Base-by-base conservation (phyloP, 495 filamentous ascomycete species). In the Tuber brumale region DNA sequence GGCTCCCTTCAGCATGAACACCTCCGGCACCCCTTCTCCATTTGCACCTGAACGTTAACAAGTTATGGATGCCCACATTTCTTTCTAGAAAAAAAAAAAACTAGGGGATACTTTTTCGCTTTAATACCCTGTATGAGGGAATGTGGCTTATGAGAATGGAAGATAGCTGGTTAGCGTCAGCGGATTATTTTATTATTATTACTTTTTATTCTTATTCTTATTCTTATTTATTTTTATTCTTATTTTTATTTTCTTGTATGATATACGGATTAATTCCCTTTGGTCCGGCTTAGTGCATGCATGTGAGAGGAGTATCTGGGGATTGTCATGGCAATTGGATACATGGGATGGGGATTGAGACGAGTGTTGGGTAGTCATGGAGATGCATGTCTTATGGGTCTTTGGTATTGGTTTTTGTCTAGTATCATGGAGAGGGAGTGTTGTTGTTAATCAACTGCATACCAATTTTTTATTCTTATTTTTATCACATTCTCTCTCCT, bases 1-100 rank as follows among this genome's bases (percentile, higher is more conserved):
- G 78, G 78, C 78, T 43, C 78, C 78, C 16, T 80, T 80, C 73
- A 79, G 76, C 21, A 80, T 80, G 78, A 80, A 80, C 48, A 79
- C 76, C 57, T 72, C 78, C 37, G 78, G 77, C 12, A 79, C 77
- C 57, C 73, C 78, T n/a, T 73, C 73, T 71, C 77, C 77, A 14
- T 72, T 35, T 43, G 72, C 57, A 43, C 77, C 78, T 5, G 79
- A 61, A 41, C 70, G 69, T 18, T 80, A 79, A 35, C 14, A 66
- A 16, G 27, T 66, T 27, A 19, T 19, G 57, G 5, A 35, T 35
- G 14, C 14, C 57, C 57, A n/a, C 14, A 31, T 35, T 66, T 35
- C 27, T 66, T 66, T 66, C 57, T 31, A 16, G 27, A 16, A 14
- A 16, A 61, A 4, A 31, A 16, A 14, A 16, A 61, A 4, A 31